A percentile compares a stretch with the other conserved stretches of the same genome.
Conservation (phyloP, 305 asterid species). For the Solanum hybrid region DNA sequence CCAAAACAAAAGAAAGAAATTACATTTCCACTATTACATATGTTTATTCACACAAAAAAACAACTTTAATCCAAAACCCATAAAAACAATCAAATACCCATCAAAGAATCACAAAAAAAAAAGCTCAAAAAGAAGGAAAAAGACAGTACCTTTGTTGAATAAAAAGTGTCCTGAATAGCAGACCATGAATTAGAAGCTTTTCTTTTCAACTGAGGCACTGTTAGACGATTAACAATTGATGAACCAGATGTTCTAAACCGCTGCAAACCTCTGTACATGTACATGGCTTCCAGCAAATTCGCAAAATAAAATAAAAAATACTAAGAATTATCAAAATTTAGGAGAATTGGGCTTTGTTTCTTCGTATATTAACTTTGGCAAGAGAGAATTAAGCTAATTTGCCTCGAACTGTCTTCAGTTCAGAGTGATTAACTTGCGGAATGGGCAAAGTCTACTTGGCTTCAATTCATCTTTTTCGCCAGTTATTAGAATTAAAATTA, state of each 20-base stretch:
- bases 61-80: not conserved
- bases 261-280: conserved; percentile 35
- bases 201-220: conserved; percentile 32
- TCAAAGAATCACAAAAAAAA: not conserved
- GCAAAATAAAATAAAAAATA: not conserved
- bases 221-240: conserved; percentile 20
- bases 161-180: conserved; percentile 56
- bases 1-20: not conserved
- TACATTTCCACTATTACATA: not conserved
- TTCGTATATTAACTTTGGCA: not conserved
- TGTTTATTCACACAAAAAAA: not conserved
- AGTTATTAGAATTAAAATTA: not conserved
- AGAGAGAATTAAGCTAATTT: not conserved
- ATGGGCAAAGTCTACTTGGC: not conserved
- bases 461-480: not conserved
- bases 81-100: not conserved
- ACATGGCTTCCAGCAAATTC: not conserved
- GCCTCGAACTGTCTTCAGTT: not conserved
- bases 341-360: not conserved
- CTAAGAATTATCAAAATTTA: not conserved
- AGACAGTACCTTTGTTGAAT: conserved; percentile 42
- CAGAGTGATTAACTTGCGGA: not conserved
- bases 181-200: conserved; percentile 47
- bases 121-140: not conserved
- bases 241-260: conserved; percentile 49